Percentiles rank a stretch among this genome's conserved stretches.
phyloP scores from a whole-genome alignment of 805 yeast genomes.

The Candida orba region DNA sequence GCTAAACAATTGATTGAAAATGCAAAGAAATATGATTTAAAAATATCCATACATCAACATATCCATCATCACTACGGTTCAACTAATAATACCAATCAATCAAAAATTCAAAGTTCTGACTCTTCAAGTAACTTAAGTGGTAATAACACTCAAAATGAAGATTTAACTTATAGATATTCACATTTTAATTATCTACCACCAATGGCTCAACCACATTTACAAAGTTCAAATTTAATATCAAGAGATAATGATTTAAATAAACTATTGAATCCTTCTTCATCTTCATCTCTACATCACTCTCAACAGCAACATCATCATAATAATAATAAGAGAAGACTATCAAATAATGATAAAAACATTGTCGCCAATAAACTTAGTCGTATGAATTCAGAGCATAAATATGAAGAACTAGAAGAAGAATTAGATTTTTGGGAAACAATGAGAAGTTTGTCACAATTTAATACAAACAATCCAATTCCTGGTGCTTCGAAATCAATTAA shows the following conservation, averaged over 20 bases:
- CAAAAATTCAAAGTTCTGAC: slow-evolving; percentile 17
- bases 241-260: slow-evolving; percentile 38
- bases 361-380: too few relatives aligned
- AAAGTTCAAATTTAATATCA: slow-evolving; percentile 41
- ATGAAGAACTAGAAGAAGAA: slow-evolving; percentile 52
- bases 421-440: slow-evolving; percentile 67
- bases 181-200: slow-evolving; percentile 76
- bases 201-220: slow-evolving; percentile 63
- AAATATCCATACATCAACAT: slow-evolving; percentile 77
- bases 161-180: slow-evolving; percentile 47
- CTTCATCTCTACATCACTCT: neutral
- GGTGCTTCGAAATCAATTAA: slow-evolving; percentile 9
- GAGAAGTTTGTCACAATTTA: slow-evolving; percentile 44
- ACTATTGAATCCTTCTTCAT: slow-evolving; percentile 32
- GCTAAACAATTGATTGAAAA: slow-evolving; percentile 53
- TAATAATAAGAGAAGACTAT: slow-evolving; percentile 12
- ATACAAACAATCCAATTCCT: slow-evolving; percentile 16
- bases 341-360: slow-evolving; percentile 6
- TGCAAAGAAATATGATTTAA: slow-evolving; percentile 50
- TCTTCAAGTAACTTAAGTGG: slow-evolving; percentile 19
- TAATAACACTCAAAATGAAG: slow-evolving; percentile 5
- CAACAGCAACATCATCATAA: slow-evolving; percentile 1
- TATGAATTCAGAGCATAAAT: slow-evolving; percentile 6
- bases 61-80: slow-evolving; percentile 70
- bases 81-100: neutral